Conservation (phyloP, 306 rosid species). For the Trifolium pratense region DNA sequence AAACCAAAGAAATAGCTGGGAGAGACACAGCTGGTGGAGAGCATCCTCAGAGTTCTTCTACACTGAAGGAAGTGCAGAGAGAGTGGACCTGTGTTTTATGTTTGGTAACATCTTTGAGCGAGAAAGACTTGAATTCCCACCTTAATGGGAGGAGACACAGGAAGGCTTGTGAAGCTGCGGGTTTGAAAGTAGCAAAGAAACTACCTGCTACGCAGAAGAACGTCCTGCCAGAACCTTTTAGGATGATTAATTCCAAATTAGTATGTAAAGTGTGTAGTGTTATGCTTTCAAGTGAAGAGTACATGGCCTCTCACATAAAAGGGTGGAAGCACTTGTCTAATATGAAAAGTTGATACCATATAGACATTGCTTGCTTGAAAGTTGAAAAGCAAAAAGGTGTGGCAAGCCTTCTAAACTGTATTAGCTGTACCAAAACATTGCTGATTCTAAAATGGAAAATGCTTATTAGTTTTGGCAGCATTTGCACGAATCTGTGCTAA, state of each 20-base stretch:
- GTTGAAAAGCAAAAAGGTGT: not conserved
- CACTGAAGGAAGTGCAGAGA: conserved; percentile 45
- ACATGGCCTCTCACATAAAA: conserved; percentile 39
- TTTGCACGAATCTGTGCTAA: not conserved
- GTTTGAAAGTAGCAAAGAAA: conserved; percentile 38
- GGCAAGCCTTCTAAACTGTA: not conserved
- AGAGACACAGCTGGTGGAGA: conserved; percentile 30
- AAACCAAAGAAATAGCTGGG: not conserved
- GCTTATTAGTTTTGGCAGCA: not conserved
- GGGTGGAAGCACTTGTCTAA: conserved; percentile 55
- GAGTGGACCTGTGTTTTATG: conserved; percentile 58
- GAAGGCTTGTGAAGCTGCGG: conserved; percentile 32
- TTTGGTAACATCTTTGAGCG: conserved; percentile 24
- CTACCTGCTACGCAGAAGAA: not conserved
- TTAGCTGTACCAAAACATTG: not conserved
- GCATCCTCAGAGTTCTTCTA: conserved; percentile 23
- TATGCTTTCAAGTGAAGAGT: conserved; percentile 19
- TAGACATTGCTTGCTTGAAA: not conserved
- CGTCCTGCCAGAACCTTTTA: not conserved
- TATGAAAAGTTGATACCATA: not conserved
- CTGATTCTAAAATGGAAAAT: not conserved
- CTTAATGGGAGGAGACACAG: conserved; percentile 45
- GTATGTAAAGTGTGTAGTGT: conserved; percentile 48
- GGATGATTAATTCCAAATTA: not conserved
- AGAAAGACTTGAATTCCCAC: conserved; percentile 33